Conservation (phyloP, 805 yeast species). For the Metschnikowia koreensis region DNA sequence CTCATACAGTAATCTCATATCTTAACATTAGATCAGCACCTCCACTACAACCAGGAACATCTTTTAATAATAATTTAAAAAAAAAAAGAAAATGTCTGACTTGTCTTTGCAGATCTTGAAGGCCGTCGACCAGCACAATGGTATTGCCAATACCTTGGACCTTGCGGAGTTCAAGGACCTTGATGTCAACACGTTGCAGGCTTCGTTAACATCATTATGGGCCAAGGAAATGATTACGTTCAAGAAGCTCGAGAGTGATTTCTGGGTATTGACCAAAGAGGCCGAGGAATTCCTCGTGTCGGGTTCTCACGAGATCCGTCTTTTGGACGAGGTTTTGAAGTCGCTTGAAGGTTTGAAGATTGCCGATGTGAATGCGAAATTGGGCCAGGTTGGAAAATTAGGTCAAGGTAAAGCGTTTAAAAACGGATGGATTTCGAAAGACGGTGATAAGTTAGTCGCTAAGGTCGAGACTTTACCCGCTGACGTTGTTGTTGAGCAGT, state of each 20-base stretch:
- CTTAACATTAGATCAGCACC: neutral
- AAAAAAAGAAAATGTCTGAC: slow-evolving; percentile 52
- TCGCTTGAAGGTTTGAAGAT: slow-evolving; percentile 79
- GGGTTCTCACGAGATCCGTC: slow-evolving; percentile 89
- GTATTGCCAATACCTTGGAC: slow-evolving; percentile 65
- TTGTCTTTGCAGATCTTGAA: slow-evolving; percentile 63
- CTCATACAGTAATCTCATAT: neutral
- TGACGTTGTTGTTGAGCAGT: slow-evolving; percentile 65
- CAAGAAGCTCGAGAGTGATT: slow-evolving; percentile 69
- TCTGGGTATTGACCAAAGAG: slow-evolving; percentile 75
- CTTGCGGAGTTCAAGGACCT: slow-evolving; percentile 58
- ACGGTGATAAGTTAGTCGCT: slow-evolving; percentile 73
- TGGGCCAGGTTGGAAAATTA: slow-evolving; percentile 82
- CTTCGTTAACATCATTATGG: slow-evolving; percentile 83
- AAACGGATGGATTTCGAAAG: slow-evolving; percentile 92
- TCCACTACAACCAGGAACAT: neutral
- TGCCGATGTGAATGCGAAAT: slow-evolving; percentile 63
- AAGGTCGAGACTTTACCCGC: slow-evolving; percentile 55
- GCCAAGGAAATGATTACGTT: slow-evolving; percentile 80
- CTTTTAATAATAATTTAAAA: neutral
- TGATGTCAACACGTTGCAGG: slow-evolving; percentile 63
- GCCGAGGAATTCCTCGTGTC: slow-evolving; percentile 72
- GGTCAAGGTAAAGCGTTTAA: slow-evolving; percentile 98
- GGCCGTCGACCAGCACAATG: slow-evolving; percentile 54
- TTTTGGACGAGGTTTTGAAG: slow-evolving; percentile 70